phyloP scores from a whole-genome alignment of 1,139 yeast species.

The Lodderomyces theae region DNA sequence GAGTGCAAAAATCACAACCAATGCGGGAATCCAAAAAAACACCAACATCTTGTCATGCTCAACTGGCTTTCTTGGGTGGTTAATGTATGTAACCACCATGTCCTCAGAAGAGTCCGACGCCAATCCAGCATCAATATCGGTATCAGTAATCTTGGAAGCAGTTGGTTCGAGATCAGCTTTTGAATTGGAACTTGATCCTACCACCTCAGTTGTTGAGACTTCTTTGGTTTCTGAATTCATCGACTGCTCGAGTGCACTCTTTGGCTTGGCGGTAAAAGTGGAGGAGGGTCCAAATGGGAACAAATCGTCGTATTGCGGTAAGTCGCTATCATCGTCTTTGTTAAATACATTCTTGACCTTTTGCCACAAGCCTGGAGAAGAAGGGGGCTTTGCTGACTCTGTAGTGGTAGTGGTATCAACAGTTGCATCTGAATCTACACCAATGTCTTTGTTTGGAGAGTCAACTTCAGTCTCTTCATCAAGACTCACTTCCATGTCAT shows the following conservation, averaged over 20 bases:
- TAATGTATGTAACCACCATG: slow-evolving; percentile 52
- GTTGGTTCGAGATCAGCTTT: neutral
- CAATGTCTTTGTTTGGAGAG: neutral
- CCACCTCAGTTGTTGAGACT: neutral
- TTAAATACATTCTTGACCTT: slow-evolving; percentile 60
- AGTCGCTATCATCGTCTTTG: slow-evolving; percentile 29
- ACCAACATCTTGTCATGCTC: slow-evolving; percentile 82
- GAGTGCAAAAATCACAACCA: slow-evolving; percentile 51
- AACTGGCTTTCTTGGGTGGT: slow-evolving; percentile 61
- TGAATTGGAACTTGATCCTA: neutral
- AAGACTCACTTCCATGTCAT: slow-evolving; percentile 3
- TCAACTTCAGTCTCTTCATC: slow-evolving; percentile 1
- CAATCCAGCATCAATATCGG: slow-evolving; percentile 20
- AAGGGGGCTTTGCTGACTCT: slow-evolving; percentile 3
- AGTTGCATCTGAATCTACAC: neutral
- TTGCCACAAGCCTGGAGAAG: slow-evolving; percentile 49
- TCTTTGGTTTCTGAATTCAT: slow-evolving; percentile 20
- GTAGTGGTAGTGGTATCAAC: neutral
- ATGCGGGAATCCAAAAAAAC: slow-evolving; percentile 83
- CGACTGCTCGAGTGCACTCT: slow-evolving; percentile 35
- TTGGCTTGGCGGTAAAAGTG: slow-evolving; percentile 28
- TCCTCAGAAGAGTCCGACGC: slow-evolving; percentile 52
- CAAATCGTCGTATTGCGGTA: slow-evolving; percentile 80
- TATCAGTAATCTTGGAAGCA: neutral
- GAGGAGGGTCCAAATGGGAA: slow-evolving; percentile 61